Evolutionary conservation across 495 filamentous ascomycete species (phyloP).

Genomic region (Choiromyces venosus): DNA sequence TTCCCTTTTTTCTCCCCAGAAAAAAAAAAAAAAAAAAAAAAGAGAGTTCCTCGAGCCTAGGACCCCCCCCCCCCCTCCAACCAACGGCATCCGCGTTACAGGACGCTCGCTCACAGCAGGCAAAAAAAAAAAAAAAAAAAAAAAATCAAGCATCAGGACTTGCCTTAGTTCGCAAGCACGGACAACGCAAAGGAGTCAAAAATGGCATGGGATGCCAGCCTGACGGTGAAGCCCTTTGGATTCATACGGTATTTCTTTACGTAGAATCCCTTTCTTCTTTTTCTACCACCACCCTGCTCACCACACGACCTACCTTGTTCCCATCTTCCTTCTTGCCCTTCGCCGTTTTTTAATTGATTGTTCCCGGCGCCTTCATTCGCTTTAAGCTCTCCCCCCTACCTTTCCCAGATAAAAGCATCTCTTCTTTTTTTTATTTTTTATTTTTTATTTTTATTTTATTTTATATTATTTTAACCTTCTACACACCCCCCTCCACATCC

Average conservation of each 20-base stretch:
- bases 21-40: conserved; percentile 10
- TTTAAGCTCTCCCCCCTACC: conserved; percentile 10
- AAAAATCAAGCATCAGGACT: conserved; percentile 36
- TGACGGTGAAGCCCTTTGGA: conserved; percentile 30
- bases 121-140: conserved; percentile 31
- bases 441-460: neutral
- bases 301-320: conserved; percentile 25
- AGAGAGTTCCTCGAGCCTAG: conserved; percentile 13
- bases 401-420: conserved; percentile 31
- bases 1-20: conserved; percentile 25
- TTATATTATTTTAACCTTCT: neutral
- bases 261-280: conserved; percentile 40
- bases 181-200: conserved; percentile 39
- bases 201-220: conserved; percentile 37
- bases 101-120: conserved; percentile 24
- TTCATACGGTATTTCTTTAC: conserved; percentile 36
- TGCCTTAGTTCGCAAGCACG: conserved; percentile 41
- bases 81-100: conserved; percentile 40
- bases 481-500: neutral
- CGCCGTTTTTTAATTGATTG: conserved; percentile 29
- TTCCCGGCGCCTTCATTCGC: conserved; percentile 30
- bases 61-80: conserved; percentile 33
- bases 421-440: conserved; percentile 9
- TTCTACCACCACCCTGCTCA: conserved; percentile 21
- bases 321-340: conserved; percentile 19